Evolutionary conservation across 495 filamentous ascomycete genomes (phyloP), one percentile per base, ranked within the genome.

Genomic region (Talaromyces stipitatus): DNA sequence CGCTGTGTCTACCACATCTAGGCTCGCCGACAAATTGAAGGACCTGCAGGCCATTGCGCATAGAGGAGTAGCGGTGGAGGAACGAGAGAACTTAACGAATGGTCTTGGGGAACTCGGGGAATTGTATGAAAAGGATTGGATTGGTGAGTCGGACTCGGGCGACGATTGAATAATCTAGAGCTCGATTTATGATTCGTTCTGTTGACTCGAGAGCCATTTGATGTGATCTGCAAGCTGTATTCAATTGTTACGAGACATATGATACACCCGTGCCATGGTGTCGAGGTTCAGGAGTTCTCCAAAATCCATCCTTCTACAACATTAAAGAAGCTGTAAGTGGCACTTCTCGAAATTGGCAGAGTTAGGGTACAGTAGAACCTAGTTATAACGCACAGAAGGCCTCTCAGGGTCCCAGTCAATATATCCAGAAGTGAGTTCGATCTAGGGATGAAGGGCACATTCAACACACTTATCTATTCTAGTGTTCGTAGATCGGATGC

Each of bases 71-170:
- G 77, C 78, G 2, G 63, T 96, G 7, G 88, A 91, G 57, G 92
- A 97, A 61, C 80, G 89, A 10, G 94, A 98, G 71, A 77, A 75
- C 11, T 76, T 98, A 30, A 79, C 83, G 5, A 92, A 96, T 62
- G 86, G 89, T n/a, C 75, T 98, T 26, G 85, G 85, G 45, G 88
- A 89, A 62, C 86, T 97, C 57, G 83, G 86, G 10, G 92, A 96
- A 64, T 85, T 85, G 58, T 97, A 95, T 65, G 85, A 90, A 63
- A 89, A 92, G 51, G 92, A 91, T 1, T 97, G 91, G 90, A 82
- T 84, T 33, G 92, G 88, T 69, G 91, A 85, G 55, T 88, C 83
- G 48, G 91, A 95, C 48, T 84, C 85, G 10, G 90, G 88, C 33
- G 87, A 91, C 60, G 91, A 92, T 59, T 86, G 63, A 73, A 51